Evolutionary conservation across 1,284 basidiomycete genomes (phyloP), one percentile per base, ranked within the genome.

Genomic region (Marasmius oreades): DNA sequence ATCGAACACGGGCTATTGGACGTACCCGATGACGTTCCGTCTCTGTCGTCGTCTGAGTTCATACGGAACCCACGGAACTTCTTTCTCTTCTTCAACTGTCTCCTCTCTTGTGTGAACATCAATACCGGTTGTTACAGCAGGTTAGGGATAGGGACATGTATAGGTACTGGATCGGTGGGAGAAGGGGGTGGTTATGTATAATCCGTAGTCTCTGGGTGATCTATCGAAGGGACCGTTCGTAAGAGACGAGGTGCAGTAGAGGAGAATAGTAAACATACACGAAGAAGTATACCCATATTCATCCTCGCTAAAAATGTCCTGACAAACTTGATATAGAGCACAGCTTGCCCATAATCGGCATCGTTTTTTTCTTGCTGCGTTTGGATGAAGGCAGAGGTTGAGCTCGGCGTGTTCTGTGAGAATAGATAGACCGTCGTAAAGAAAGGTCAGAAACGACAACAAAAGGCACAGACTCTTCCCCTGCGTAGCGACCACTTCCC

Each of bases 401-500:
- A 50, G 28, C 7, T 50, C 26, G 1, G 47, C 47, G 16, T 50
- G 16, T 50, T 50, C 47, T 50, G 47, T 26, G 7, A 16, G 26
- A 20, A 24, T 16, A 16, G 23, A 23, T 5, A 28, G 3, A 23
- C 11, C 16, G 4, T 14, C 5, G 20, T n/a, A 23, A 12, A 23
- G 22, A 10, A 28, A 16, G 23, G 8, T 7, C 24, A 26, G 28
- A 50, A 16, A 11, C 23, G 45, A 16, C 12, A n/a, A 31, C 10
- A 33, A 20, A 6, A 28, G 33, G 7, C 16, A n/a, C 47, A 33
- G 26, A 50, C 47, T 28, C 31, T 50, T 50, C 24, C 28, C 47
- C 55, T 81, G 78, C 57, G 72, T 77, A 60, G 73, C 78, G 26
- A 77, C 55, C 33, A 85, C 64, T 45, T 86, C 85, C 14, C 73